Base-by-base conservation (phyloP, 177 flowering plant genomes). In the Vitis hybrid region DNA sequence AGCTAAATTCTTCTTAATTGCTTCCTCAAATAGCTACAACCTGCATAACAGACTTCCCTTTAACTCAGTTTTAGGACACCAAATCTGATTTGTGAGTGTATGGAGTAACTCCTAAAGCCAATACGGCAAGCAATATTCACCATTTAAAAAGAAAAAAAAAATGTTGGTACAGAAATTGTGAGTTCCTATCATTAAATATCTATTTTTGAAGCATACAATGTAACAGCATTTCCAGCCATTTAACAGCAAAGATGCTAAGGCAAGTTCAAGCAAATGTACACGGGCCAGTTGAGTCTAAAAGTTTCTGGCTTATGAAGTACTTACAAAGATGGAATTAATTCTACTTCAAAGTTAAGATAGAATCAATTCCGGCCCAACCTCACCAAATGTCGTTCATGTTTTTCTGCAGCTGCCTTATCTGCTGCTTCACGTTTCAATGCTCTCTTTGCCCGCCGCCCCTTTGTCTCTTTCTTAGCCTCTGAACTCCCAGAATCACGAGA, bases 341-440 rank as follows among this genome's bases (percentile, higher is more conserved):
- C 8, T 11, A 26, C 58, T 26, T 26, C 65, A 16, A 39, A 39
- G 7, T 7, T 39, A 5, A 20, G 31, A 10, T 6, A 31, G 31
- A 53, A 63, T 73, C 73, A 82, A 56, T 74, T 78, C 67, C 84
- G 69, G 15, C 93, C 97, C 73, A 84, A 48, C 85, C 93, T 86
- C 20, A 61, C 64, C 77, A 87, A 71, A 78, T 77, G 92, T 73
- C 80, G 79, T 66, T 82, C 76, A 55, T 84, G 93, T 73, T 89
- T 91, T 2, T 77, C 93, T 7, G 89, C 90, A 51, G 94, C 93
- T 0, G 94, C 97, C 78, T 83, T 90, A 70, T 91, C 89, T 3
- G 93, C 95, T 59, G 95, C 97, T 77, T 87, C 95, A 18, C 95
- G 91, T 73, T 90, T 90, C 74, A 85, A 67, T 1, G 97, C 89